A percentile compares a stretch with the other conserved stretches of the same genome.
These are phyloP conservation scores for Drechslera avenae DNA, from an alignment of 2,329 filamentous ascomycete species.

Conservation along the genomic window DNA sequence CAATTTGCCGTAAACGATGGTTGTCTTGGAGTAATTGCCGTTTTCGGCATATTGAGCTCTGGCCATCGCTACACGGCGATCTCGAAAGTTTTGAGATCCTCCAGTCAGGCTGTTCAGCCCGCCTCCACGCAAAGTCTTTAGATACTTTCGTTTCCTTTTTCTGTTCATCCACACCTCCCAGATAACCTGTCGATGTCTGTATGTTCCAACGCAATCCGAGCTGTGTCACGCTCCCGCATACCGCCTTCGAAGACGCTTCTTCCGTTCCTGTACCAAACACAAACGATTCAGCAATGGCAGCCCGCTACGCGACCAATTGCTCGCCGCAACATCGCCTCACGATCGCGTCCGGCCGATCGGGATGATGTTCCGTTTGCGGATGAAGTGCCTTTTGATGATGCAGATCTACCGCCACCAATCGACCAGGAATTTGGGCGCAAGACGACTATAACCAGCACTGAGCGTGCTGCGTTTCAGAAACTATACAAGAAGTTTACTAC, in stretches of 20 bases:
- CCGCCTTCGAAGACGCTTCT: constrained; percentile 53
- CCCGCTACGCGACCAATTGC: constrained; percentile 20
- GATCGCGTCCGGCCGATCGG: constrained; percentile 18
- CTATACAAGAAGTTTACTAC: constrained; percentile 38
- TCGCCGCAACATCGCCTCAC: constrained; percentile 30
- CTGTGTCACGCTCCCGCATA: constrained; percentile 37
- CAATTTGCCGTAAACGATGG: background rate
- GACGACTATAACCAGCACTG: constrained; percentile 44
- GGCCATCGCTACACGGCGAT: constrained; percentile 5
- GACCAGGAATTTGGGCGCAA: constrained; percentile 27
- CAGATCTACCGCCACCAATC: constrained; percentile 20
- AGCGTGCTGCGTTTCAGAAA: constrained; percentile 45
- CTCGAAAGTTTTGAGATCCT: constrained; percentile 10
- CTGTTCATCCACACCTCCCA: background rate
- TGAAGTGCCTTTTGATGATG: constrained; percentile 34
- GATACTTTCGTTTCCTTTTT: background rate
- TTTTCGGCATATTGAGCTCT: constrained; percentile 8
- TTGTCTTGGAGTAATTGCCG: background rate
- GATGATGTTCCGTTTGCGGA: constrained; percentile 24
- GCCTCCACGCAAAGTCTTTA: background rate
- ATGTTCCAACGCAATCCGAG: constrained; percentile 38
- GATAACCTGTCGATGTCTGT: constrained; percentile 34
- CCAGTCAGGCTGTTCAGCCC: background rate
- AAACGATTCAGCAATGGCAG: constrained; percentile 59
- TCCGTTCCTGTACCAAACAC: constrained; percentile 75